Evolutionary conservation across 306 rosid species (phyloP).

Genomic region (Quercus glauca): DNA sequence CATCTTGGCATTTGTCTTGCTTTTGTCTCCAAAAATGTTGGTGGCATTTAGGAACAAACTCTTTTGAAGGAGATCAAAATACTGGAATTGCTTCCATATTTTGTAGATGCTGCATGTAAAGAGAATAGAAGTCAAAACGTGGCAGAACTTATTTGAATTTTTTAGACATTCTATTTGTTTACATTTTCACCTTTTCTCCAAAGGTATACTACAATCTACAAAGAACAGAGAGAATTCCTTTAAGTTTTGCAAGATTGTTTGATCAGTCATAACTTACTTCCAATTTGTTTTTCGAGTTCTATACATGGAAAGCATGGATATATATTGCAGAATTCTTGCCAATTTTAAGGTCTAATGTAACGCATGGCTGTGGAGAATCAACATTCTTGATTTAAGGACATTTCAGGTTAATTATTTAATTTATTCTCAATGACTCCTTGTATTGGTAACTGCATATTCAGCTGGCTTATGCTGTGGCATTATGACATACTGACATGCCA

Average conservation of each 20-base stretch:
- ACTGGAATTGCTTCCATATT: background rate
- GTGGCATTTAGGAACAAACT: slow-evolving; percentile 53
- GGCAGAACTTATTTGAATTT: background rate
- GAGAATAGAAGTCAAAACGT: background rate
- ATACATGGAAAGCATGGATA: background rate
- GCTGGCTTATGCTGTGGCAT: background rate
- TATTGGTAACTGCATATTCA: background rate
- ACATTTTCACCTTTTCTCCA: background rate
- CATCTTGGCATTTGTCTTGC: slow-evolving; percentile 59
- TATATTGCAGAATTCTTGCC: background rate
- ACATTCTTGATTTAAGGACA: background rate
- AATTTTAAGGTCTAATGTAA: background rate
- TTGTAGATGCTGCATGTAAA: background rate
- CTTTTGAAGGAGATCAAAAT: slow-evolving; percentile 26
- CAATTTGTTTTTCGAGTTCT: background rate
- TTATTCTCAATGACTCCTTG: background rate
- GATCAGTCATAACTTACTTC: background rate
- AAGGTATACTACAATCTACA: background rate
- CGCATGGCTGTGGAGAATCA: background rate
- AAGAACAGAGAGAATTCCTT: background rate
- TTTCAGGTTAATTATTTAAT: background rate
- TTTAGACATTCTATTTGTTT: background rate
- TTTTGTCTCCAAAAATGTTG: slow-evolving; percentile 71
- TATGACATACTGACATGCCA: background rate
- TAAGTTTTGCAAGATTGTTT: background rate